Conservation (phyloP, 306 rosid genomes). For the Spatholobus suberectus region DNA sequence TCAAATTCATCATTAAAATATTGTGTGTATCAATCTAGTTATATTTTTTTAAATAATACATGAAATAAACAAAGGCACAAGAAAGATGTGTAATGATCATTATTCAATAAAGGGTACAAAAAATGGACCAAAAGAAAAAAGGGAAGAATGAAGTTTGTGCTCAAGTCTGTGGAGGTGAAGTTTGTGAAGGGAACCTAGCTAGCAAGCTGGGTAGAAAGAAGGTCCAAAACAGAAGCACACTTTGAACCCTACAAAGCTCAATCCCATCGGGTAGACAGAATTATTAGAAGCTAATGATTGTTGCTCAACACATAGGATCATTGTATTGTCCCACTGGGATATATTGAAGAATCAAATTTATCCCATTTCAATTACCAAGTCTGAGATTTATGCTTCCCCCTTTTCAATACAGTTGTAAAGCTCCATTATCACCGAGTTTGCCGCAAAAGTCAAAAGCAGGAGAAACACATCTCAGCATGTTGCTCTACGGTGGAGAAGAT, state of each 20-base stretch:
- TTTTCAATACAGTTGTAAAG: constrained; percentile 54
- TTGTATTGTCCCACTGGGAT: constrained; percentile 48
- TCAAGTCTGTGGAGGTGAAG: no score
- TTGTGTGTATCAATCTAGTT: no score
- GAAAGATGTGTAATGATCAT: background rate
- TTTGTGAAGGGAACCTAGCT: constrained; percentile 3
- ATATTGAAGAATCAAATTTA: constrained; percentile 60
- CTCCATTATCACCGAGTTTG: constrained; percentile 65
- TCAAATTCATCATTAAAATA: no score
- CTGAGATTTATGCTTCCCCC: constrained; percentile 51
- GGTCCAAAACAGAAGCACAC: constrained; percentile 42
- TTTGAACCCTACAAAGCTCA: constrained; percentile 42
- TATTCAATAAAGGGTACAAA: background rate
- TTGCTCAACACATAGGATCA: constrained; percentile 52
- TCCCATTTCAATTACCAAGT: constrained; percentile 56
- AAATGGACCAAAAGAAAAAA: background rate
- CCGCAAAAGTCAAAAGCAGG: constrained; percentile 67
- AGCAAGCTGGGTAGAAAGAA: constrained; percentile 31
- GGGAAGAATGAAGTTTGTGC: constrained; percentile 8
- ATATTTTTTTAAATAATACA: no score
- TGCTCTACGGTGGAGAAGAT: constrained; percentile 51
- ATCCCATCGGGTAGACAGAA: constrained; percentile 46
- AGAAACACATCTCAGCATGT: constrained; percentile 59
- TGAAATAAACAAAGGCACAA: no score
- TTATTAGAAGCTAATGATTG: constrained; percentile 53